Percentiles rank a stretch among this genome's conserved stretches.
phyloP scores from a whole-genome alignment of 2,329 filamentous ascomycete genomes.

The Zasmidium angulare region DNA sequence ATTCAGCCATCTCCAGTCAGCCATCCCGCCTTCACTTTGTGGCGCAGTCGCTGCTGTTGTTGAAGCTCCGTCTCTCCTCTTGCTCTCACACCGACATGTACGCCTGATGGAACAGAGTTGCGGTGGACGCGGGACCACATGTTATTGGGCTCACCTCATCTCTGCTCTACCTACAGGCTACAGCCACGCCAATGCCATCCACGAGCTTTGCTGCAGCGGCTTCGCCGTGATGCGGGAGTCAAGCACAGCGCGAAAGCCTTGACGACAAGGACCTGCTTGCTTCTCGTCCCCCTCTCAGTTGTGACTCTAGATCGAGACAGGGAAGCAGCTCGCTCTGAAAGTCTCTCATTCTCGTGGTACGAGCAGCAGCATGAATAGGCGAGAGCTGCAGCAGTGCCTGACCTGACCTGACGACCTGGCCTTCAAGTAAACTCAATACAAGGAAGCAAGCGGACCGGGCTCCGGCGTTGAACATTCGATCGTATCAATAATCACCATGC shows the following conservation, averaged over 20 bases:
- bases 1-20: no score
- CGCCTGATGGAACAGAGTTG: not conserved
- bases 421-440: not conserved
- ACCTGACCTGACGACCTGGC: not conserved
- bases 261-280: not conserved
- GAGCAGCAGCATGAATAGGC: not conserved
- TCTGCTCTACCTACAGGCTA: not conserved
- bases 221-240: not conserved
- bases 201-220: not conserved
- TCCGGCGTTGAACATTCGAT: not conserved
- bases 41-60: not conserved
- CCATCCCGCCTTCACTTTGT: no score
- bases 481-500: not conserved
- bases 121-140: not conserved
- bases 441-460: not conserved
- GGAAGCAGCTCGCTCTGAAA: not conserved
- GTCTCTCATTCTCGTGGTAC: not conserved
- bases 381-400: no score
- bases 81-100: not conserved
- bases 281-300: not conserved
- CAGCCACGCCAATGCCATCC: not conserved
- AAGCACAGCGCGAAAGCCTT: not conserved
- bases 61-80: not conserved
- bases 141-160: not conserved
- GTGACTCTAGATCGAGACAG: not conserved